These are phyloP conservation scores for Penicillium sp. DNA, from an alignment of 2,329 filamentous ascomycete genomes.

Conservation along the genomic window DNA sequence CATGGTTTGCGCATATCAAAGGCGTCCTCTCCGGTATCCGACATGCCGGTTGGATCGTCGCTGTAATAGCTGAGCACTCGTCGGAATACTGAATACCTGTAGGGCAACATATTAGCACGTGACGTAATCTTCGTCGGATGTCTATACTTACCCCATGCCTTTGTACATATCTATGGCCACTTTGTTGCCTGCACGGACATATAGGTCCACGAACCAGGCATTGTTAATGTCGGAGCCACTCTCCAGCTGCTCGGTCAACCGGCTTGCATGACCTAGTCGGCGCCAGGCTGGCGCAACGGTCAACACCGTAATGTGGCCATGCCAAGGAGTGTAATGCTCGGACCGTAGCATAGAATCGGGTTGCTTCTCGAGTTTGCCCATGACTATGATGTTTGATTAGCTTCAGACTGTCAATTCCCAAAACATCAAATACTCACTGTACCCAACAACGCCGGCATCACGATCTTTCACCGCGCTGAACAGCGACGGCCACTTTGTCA, in stretches of 20 bases:
- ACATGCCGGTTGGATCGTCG: conserved; percentile 69
- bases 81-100: conserved; percentile 76
- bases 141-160: conserved; percentile 68
- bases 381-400: conserved; percentile 60
- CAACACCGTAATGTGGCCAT: conserved; percentile 94
- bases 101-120: conserved; percentile 2
- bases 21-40: conserved; percentile 71
- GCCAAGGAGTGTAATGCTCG: conserved; percentile 96
- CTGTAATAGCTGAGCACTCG: conserved; percentile 91
- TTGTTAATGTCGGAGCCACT: conserved; percentile 77
- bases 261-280: conserved; percentile 81
- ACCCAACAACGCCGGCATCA: conserved; percentile 86
- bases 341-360: conserved; percentile 72
- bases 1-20: conserved; percentile 96
- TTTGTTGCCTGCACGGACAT: conserved; percentile 84
- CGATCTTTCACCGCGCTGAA: conserved; percentile 89
- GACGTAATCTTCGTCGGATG: not conserved
- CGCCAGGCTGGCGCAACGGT: conserved; percentile 87
- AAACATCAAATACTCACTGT: conserved; percentile 61
- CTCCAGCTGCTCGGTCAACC: conserved; percentile 79
- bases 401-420: not conserved
- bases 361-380: conserved; percentile 94
- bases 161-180: conserved; percentile 87
- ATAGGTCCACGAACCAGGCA: conserved; percentile 94
- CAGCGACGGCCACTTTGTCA: conserved; percentile 91